These are phyloP conservation scores for Theileria annulata DNA, from an alignment of 169 alveolate species.

Conservation along the genomic window DNA sequence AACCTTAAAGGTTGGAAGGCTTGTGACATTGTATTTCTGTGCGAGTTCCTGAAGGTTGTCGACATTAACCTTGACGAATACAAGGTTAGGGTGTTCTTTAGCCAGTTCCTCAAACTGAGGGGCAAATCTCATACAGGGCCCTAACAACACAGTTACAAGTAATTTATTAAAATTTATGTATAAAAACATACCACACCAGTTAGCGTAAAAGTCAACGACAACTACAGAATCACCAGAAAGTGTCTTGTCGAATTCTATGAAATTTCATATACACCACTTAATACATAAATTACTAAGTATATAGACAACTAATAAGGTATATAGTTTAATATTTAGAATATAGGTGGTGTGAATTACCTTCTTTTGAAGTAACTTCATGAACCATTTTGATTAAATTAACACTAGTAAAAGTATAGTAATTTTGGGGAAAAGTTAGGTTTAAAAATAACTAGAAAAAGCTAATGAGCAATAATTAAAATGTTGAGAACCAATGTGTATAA, in stretches of 20 bases:
- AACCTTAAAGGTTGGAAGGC: constrained; percentile 79
- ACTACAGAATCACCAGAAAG: constrained; percentile 71
- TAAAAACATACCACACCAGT: constrained; percentile 88
- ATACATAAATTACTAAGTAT: neutral
- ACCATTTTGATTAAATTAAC: constrained; percentile 38
- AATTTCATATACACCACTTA: neutral
- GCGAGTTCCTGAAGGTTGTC: constrained; percentile 72
- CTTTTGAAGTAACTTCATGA: constrained; percentile 52
- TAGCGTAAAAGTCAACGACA: constrained; percentile 93
- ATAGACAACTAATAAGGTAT: neutral
- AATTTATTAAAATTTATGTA: neutral
- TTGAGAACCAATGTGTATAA: no score
- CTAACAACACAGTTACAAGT: neutral
- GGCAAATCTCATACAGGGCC: constrained; percentile 86
- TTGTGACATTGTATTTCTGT: constrained; percentile 71
- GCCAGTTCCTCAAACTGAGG: constrained; percentile 80
- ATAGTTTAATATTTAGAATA: neutral
- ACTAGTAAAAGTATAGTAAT: no score
- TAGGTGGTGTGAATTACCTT: constrained; percentile 39
- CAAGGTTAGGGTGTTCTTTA: constrained; percentile 59
- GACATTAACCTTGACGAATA: constrained; percentile 74
- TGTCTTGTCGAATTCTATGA: constrained; percentile 69
- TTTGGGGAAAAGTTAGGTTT: no score
- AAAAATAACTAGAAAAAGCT: no score
- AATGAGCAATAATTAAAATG: no score